These are phyloP conservation scores for Carex sylvatica DNA, from an alignment of 202 grass and related monocot species.

Conservation along the genomic window DNA sequence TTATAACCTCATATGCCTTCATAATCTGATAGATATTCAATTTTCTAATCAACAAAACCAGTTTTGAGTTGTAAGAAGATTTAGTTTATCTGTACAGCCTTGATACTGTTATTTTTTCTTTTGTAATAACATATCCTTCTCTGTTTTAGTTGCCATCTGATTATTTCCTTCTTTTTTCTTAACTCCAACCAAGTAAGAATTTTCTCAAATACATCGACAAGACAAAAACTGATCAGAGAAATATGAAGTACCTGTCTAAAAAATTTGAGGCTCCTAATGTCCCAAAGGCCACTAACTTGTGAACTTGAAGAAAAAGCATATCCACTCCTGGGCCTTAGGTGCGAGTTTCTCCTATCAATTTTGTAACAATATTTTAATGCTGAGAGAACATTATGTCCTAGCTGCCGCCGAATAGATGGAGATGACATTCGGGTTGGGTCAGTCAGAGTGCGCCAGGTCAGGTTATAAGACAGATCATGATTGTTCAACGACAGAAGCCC, in stretches of 20 bases:
- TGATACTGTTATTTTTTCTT: background rate
- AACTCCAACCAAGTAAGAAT: background rate
- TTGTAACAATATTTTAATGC: conserved; percentile 66
- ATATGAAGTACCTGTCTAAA: conserved; percentile 63
- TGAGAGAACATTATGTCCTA: conserved; percentile 80
- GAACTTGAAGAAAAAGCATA: conserved; percentile 70
- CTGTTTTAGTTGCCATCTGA: background rate
- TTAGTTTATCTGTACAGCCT: background rate
- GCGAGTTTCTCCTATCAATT: conserved; percentile 69
- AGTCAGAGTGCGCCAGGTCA: conserved; percentile 66
- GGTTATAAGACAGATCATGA: conserved; percentile 67
- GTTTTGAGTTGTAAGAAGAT: background rate
- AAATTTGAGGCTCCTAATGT: conserved; percentile 53
- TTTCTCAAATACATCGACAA: background rate
- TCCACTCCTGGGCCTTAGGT: conserved; percentile 63
- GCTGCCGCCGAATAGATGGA: conserved; percentile 62
- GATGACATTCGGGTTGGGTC: conserved; percentile 68
- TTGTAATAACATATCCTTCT: background rate
- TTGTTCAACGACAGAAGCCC: conserved; percentile 51
- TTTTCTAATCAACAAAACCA: background rate
- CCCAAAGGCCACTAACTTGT: conserved; percentile 72
- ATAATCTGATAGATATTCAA: background rate
- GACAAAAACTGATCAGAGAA: background rate
- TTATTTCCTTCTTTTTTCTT: background rate
- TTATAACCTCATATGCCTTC: background rate